A percentile compares a stretch with the other conserved stretches of the same genome.
Evolutionary conservation across 306 rosid genomes (phyloP).

Genomic region (Sophora flavescens): DNA sequence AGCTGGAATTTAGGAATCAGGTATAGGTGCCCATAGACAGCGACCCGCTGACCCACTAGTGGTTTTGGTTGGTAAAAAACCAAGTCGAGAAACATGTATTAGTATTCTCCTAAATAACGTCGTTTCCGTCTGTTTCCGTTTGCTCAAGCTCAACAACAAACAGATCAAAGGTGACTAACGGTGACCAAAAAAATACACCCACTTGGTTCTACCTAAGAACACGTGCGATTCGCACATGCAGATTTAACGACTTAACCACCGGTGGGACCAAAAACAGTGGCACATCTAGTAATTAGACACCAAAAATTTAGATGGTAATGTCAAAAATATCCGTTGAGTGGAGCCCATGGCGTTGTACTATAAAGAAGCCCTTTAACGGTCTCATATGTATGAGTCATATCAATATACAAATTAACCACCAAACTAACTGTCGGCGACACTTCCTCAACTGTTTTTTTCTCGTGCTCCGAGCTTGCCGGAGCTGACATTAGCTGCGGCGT

Average conservation of each 20-base stretch:
- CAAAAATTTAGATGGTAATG: slow-evolving; percentile 32
- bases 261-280: slow-evolving; percentile 58
- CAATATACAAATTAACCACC: not conserved
- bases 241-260: slow-evolving; percentile 67
- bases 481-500: slow-evolving; percentile 38
- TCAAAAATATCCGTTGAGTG: not conserved
- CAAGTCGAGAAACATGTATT: not conserved
- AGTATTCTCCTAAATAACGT: slow-evolving; percentile 9
- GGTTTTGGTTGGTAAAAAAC: too few relatives aligned
- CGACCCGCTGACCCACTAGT: too few relatives aligned
- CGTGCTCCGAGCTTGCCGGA: slow-evolving; percentile 29
- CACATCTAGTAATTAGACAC: slow-evolving; percentile 46
- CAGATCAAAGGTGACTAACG: slow-evolving; percentile 45
- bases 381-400: slow-evolving; percentile 19
- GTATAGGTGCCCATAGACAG: too few relatives aligned
- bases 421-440: slow-evolving; percentile 57
- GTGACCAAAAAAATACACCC: slow-evolving; percentile 35
- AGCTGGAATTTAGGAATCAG: too few relatives aligned
- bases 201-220: not conserved
- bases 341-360: slow-evolving; percentile 6
- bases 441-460: slow-evolving; percentile 37
- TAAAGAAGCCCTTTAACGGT: slow-evolving; percentile 46
- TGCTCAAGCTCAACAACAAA: slow-evolving; percentile 22
- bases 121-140: slow-evolving; percentile 46
- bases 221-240: slow-evolving; percentile 47